Evolutionary conservation across 2,329 filamentous ascomycete species (phyloP), one percentile per base, ranked within the genome.

Genomic region (Phialocephala subalpina): DNA sequence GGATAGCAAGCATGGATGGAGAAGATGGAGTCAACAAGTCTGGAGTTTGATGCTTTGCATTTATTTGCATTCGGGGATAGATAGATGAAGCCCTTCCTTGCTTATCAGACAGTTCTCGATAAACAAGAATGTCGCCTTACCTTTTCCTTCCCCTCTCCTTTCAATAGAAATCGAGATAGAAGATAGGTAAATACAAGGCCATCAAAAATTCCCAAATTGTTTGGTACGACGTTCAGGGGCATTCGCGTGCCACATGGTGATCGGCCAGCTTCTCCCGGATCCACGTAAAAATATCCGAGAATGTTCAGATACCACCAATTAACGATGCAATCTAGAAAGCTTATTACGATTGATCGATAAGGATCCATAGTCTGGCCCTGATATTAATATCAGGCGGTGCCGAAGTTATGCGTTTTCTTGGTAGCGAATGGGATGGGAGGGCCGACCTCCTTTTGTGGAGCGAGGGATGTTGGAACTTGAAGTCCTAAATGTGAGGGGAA

Each of bases 401-500:
- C 49, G 49, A 33, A 29, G 29, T 53, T 27, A 53, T 53, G 25
- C 49, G 7, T 16, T 16, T 49, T 29, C 25, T 33, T 18, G 5
- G 2, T 7, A 53, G 25, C 49, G 22, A 53, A 53, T 53, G 11
- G 12, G 25, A 33, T 12, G 27, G 45, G n/a, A 25, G 45, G 20
- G 4, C n/a, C 16, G 14, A 42, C 40, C 40, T 42, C 40, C 40
- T 42, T 42, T 42, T 42, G 40, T 49, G 45, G 22, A 12, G 45
- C 45, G 45, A 49, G 45, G n/a, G n/a, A 22, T 25, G 45, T 49
- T 49, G 45, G 45, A 49, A 49, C 45, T 22, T 7, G 45, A n/a
- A 25, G 3, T 49, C 11, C n/a, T 7, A n/a, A 25, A 11, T 18
- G 20, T 49, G 45, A 49, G 45, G 45, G 45, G 45, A 25, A 49